Conservation (phyloP, 495 filamentous ascomycete species). For the Penicillium ochrochloron region DNA sequence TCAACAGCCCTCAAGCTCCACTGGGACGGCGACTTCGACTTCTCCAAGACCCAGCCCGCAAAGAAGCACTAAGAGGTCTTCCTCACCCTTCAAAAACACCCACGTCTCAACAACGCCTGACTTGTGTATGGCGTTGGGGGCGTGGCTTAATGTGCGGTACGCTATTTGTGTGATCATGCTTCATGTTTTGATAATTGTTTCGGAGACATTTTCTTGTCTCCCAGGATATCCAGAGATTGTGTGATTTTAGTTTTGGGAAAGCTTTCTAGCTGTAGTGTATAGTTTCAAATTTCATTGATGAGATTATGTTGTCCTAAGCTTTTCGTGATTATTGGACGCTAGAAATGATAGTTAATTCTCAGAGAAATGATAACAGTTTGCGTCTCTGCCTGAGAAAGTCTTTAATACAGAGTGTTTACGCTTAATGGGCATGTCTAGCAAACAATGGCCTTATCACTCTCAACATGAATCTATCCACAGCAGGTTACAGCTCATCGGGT, state of each 20-base stretch:
- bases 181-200: constrained; percentile 27
- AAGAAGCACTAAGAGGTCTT: constrained; percentile 21
- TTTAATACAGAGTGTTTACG: too few relatives aligned
- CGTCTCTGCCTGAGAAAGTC: too few relatives aligned
- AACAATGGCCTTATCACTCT: too few relatives aligned
- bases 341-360: too few relatives aligned
- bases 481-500: too few relatives aligned
- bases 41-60: constrained; percentile 3
- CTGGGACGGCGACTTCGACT: constrained; percentile 34
- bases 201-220: constrained; percentile 12
- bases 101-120: neutral
- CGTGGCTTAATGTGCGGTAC: constrained; percentile 17
- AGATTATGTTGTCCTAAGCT: neutral
- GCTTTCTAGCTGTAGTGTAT: constrained; percentile 22
- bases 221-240: constrained; percentile 30
- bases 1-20: constrained; percentile 37
- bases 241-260: constrained; percentile 11
- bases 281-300: constrained; percentile 9
- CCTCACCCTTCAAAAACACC: neutral
- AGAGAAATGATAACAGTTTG: too few relatives aligned
- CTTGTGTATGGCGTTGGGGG: neutral
- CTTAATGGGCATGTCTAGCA: too few relatives aligned
- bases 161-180: constrained; percentile 15
- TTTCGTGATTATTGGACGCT: too few relatives aligned
- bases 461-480: too few relatives aligned